phyloP scores from a whole-genome alignment of 1,284 basidiomycete species.

The Testicularia cyperi region DNA sequence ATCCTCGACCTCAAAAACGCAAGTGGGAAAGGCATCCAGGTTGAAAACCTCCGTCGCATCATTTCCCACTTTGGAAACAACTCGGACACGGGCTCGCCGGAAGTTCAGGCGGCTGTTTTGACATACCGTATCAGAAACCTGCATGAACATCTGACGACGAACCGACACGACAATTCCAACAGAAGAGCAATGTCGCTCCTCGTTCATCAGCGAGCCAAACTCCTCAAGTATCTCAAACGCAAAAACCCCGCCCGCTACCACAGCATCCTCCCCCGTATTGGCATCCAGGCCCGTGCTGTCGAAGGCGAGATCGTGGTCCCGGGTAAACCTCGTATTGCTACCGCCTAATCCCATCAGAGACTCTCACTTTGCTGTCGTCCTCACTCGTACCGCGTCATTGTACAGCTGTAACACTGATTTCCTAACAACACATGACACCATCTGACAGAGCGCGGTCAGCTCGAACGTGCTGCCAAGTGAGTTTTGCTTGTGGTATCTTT shows the following conservation, averaged over 20 bases:
- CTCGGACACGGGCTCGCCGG: conserved; percentile 77
- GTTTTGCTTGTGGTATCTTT: too few species aligned
- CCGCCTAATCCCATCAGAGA: too few species aligned
- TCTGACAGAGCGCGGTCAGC: too few species aligned
- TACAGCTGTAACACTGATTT: not conserved
- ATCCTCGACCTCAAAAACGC: conserved; percentile 84
- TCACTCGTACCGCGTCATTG: too few species aligned
- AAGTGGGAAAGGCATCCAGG: conserved; percentile 77
- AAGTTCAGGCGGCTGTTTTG: conserved; percentile 86
- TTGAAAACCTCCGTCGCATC: conserved; percentile 80
- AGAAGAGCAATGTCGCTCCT: conserved; percentile 72
- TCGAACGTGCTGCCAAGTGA: too few species aligned
- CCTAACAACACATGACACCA: too few species aligned
- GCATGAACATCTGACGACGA: conserved; percentile 71
- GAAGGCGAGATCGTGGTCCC: conserved; percentile 75
- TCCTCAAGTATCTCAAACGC: conserved; percentile 77
- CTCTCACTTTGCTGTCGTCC: too few species aligned
- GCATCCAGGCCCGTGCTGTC: conserved; percentile 75
- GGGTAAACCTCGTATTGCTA: conserved; percentile 54
- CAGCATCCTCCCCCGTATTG: conserved; percentile 71
- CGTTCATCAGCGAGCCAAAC: conserved; percentile 78
- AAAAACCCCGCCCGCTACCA: conserved; percentile 74
- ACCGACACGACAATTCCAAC: conserved; percentile 77
- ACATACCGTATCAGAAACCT: conserved; percentile 83
- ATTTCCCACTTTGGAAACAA: conserved; percentile 75